Evolutionary conservation across 1,284 basidiomycete species (phyloP).

Genomic region (Ustilago loliicola): DNA sequence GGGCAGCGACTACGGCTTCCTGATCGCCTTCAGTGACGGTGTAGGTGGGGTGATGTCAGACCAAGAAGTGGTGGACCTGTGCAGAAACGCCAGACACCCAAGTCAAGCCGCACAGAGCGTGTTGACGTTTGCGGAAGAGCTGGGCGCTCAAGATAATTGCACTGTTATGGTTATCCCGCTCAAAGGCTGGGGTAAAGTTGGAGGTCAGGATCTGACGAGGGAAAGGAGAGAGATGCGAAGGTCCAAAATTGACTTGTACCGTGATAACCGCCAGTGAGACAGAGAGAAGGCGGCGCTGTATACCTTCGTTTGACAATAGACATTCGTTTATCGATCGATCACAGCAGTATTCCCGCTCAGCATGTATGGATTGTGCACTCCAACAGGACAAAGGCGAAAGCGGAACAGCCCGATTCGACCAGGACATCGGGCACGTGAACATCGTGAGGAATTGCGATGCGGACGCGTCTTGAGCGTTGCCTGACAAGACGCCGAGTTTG

Average conservation of each 20-base stretch:
- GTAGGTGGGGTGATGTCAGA: slow-evolving; percentile 90
- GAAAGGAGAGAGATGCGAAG: slow-evolving; percentile 53
- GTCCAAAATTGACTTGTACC: slow-evolving; percentile 56
- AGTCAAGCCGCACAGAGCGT: slow-evolving; percentile 85
- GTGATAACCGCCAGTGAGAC: slow-evolving; percentile 53
- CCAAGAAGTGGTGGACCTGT: slow-evolving; percentile 93
- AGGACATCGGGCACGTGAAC: neutral
- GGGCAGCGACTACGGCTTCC: slow-evolving; percentile 63
- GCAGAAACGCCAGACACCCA: slow-evolving; percentile 80
- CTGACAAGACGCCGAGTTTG: slow-evolving; percentile 7
- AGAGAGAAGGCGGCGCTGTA: neutral
- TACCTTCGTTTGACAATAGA: slow-evolving; percentile 13
- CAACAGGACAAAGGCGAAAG: neutral
- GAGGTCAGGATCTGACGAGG: slow-evolving; percentile 83
- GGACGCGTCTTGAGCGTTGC: slow-evolving; percentile 7
- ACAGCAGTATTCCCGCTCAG: neutral
- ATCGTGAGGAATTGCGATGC: neutral
- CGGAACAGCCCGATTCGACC: neutral
- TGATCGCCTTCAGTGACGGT: slow-evolving; percentile 77
- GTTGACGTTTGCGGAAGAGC: slow-evolving; percentile 87
- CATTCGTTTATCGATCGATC: neutral
- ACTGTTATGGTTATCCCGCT: slow-evolving; percentile 93
- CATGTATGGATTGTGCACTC: neutral
- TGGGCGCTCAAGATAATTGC: slow-evolving; percentile 88
- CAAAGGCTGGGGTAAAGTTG: slow-evolving; percentile 87